These are phyloP conservation scores for Cladosporium velox DNA, from an alignment of 2,329 filamentous ascomycete species.

Conservation along the genomic window DNA sequence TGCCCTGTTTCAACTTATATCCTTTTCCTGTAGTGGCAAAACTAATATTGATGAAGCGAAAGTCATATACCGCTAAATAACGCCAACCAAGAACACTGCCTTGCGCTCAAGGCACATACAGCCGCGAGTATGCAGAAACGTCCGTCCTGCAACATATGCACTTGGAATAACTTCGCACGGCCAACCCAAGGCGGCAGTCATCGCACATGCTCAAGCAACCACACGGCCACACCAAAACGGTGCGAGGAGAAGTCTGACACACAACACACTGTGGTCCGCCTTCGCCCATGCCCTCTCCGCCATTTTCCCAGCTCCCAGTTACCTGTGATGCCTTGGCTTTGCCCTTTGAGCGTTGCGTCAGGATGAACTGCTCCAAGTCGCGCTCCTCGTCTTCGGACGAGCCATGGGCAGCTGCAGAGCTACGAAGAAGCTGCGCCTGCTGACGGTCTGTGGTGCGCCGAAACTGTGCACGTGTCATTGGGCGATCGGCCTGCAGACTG, in stretches of 20 bases:
- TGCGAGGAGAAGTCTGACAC: slow-evolving; percentile 82
- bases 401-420: slow-evolving; percentile 40
- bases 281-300: slow-evolving; percentile 72
- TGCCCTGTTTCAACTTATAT: too few species aligned
- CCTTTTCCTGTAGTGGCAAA: neutral
- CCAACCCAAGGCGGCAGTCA: slow-evolving; percentile 88
- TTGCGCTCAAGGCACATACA: slow-evolving; percentile 72
- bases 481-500: slow-evolving; percentile 69
- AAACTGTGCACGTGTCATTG: slow-evolving; percentile 82
- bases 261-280: slow-evolving; percentile 86
- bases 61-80: neutral
- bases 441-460: slow-evolving; percentile 67
- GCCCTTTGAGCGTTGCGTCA: slow-evolving; percentile 53
- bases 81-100: neutral
- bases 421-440: slow-evolving; percentile 65
- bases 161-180: slow-evolving; percentile 95
- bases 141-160: slow-evolving; percentile 92
- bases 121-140: slow-evolving; percentile 83
- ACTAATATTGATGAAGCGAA: neutral
- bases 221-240: slow-evolving; percentile 94
- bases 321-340: slow-evolving; percentile 38
- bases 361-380: slow-evolving; percentile 60
- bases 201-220: slow-evolving; percentile 93
- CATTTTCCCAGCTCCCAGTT: slow-evolving; percentile 62
- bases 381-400: slow-evolving; percentile 56